phyloP scores from a whole-genome alignment of 1,139 yeast genomes.

The Yamadazyma oceani region DNA sequence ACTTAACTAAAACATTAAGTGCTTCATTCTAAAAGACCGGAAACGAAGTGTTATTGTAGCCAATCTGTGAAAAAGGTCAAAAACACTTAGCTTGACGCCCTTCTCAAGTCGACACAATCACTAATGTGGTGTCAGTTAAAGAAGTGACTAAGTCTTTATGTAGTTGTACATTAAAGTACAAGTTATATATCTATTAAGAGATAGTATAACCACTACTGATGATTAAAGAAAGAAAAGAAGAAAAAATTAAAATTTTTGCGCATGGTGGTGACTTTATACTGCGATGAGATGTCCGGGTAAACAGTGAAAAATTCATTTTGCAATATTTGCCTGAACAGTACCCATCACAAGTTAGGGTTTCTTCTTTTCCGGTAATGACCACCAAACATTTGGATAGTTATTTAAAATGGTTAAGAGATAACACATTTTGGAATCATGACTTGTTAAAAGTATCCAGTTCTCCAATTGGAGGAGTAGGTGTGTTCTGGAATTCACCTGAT shows the following conservation, averaged over 20 bases:
- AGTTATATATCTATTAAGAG: constrained; percentile 52
- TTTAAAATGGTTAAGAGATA: constrained; percentile 46
- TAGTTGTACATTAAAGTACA: constrained; percentile 33
- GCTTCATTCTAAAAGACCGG: constrained; percentile 68
- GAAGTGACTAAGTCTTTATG: constrained; percentile 54
- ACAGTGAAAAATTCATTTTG: not conserved
- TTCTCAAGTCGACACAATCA: constrained; percentile 34
- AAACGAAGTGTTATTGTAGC: constrained; percentile 74
- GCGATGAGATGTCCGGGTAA: constrained; percentile 1
- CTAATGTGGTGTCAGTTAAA: constrained; percentile 34
- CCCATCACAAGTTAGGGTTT: no score
- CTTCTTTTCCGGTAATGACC: constrained; percentile 4
- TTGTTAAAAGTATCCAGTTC: constrained; percentile 50
- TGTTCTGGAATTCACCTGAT: constrained; percentile 46
- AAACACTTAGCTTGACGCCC: constrained; percentile 50
- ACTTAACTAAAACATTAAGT: constrained; percentile 21
- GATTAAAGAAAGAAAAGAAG: constrained; percentile 26
- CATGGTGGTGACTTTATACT: not conserved
- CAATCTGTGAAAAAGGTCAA: constrained; percentile 61
- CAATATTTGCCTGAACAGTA: no score
- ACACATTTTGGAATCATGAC: constrained; percentile 50
- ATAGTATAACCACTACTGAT: constrained; percentile 77
- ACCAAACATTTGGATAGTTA: constrained; percentile 8
- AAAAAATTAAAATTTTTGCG: not conserved
- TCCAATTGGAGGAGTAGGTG: constrained; percentile 69